These are phyloP conservation scores for Mucor irregularis DNA, from an alignment of 371 early-diverging fungal species.

Conservation along the genomic window DNA sequence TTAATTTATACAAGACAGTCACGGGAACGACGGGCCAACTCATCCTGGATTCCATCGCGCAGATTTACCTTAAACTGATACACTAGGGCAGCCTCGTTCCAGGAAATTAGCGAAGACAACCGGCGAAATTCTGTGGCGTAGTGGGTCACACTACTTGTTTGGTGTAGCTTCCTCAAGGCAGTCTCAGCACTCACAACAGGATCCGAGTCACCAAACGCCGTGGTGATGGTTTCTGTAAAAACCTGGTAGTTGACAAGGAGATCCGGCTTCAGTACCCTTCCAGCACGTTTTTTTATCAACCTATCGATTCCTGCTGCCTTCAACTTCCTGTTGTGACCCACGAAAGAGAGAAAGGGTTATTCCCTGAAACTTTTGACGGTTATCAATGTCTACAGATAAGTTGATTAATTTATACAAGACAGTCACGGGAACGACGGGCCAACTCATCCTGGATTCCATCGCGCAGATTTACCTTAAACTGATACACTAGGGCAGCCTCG, in stretches of 20 bases:
- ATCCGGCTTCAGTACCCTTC: too few species aligned
- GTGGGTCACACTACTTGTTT: background rate
- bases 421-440: background rate
- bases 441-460: background rate
- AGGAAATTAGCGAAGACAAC: background rate
- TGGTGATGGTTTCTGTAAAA: background rate
- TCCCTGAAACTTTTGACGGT: background rate
- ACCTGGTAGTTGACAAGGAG: background rate
- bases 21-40: background rate
- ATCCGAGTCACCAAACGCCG: background rate
- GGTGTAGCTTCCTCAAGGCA: background rate
- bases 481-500: background rate
- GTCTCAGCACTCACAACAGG: background rate
- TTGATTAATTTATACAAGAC: background rate
- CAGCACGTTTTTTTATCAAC: too few species aligned
- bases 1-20: background rate
- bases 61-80: background rate
- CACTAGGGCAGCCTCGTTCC: background rate
- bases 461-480: background rate
- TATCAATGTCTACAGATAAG: background rate
- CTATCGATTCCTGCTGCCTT: background rate
- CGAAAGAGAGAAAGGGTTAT: background rate
- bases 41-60: background rate
- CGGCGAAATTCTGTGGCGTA: background rate
- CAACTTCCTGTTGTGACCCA: background rate